phyloP scores from a whole-genome alignment of 2,329 filamentous ascomycete genomes.

The Achaetomium macrosporum region DNA sequence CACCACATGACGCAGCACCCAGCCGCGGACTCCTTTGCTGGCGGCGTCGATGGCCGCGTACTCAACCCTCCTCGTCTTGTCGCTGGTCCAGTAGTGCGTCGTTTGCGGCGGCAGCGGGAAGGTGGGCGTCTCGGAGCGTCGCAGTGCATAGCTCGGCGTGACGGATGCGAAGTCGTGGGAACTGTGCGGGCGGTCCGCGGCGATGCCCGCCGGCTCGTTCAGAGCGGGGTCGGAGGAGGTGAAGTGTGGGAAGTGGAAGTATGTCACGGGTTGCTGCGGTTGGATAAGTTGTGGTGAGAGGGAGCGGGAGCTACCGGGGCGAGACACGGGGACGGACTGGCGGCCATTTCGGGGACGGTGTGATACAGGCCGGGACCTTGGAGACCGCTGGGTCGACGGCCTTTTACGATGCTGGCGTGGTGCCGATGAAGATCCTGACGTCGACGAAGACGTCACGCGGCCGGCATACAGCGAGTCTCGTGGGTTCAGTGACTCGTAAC shows the following conservation, averaged over 20 bases:
- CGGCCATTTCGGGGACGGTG: constrained; percentile 25
- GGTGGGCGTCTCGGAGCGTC: constrained; percentile 24
- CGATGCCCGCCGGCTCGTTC: constrained; percentile 15
- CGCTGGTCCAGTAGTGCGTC: constrained; percentile 62
- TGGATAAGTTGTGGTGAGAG: constrained; percentile 22
- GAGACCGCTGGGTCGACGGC: constrained; percentile 37
- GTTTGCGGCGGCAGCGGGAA: constrained; percentile 49
- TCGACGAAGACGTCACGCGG: constrained; percentile 26
- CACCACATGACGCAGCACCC: constrained; percentile 51
- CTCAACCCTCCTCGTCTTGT: constrained; percentile 55
- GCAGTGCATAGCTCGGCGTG: not conserved
- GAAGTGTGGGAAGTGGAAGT: constrained; percentile 42
- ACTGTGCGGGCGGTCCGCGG: not conserved
- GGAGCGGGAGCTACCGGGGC: constrained; percentile 26
- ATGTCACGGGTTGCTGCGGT: constrained; percentile 32
- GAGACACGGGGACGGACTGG: constrained; percentile 25
- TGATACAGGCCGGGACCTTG: constrained; percentile 33
- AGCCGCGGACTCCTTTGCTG: constrained; percentile 53
- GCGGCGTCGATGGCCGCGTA: constrained; percentile 63
- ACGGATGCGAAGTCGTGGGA: constrained; percentile 4
- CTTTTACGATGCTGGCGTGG: constrained; percentile 34
- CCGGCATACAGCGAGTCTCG: constrained; percentile 33
- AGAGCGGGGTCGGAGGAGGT: constrained; percentile 36
- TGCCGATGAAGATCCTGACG: constrained; percentile 28
- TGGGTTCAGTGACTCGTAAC: constrained; percentile 48